Percentiles rank a stretch among this genome's conserved stretches.
Evolutionary conservation across 169 alveolate genomes (phyloP).

Genomic region (Plasmodium chabaudi): DNA sequence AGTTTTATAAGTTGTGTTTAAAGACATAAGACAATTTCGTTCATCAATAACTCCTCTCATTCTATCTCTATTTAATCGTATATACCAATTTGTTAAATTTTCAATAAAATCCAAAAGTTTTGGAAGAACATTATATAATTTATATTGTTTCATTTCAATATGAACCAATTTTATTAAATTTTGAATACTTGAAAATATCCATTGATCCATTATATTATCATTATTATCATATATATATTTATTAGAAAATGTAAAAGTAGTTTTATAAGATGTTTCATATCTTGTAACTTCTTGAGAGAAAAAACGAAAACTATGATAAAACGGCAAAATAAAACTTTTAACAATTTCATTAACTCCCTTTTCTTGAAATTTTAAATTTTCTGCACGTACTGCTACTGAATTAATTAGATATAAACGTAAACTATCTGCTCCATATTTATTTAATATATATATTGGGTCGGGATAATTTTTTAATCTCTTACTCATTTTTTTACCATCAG

Average conservation of each 20-base stretch:
- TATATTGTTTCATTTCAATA: slow-evolving; percentile 96
- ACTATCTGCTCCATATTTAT: slow-evolving; percentile 96
- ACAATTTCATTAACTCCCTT: slow-evolving; percentile 95
- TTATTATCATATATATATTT: slow-evolving; percentile 76
- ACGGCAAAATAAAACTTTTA: slow-evolving; percentile 97
- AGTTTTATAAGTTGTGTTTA: slow-evolving; percentile 92
- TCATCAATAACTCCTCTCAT: slow-evolving; percentile 96
- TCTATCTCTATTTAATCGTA: slow-evolving; percentile 96
- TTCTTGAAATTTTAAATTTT: slow-evolving; percentile 93
- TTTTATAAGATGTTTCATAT: slow-evolving; percentile 88
- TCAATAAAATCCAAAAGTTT: slow-evolving; percentile 95
- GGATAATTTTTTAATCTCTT: slow-evolving; percentile 97
- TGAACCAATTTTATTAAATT: slow-evolving; percentile 87
- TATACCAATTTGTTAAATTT: slow-evolving; percentile 97
- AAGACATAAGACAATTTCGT: slow-evolving; percentile 89
- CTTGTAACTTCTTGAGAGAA: slow-evolving; percentile 95
- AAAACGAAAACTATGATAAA: slow-evolving; percentile 97
- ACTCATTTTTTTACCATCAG: slow-evolving; percentile 98
- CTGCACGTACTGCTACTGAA: slow-evolving; percentile 98
- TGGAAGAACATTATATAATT: slow-evolving; percentile 96
- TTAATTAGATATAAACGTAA: slow-evolving; percentile 95
- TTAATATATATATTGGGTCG: slow-evolving; percentile 93
- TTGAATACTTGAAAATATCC: slow-evolving; percentile 95
- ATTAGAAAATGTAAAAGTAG: slow-evolving; percentile 88
- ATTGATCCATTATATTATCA: slow-evolving; percentile 94